Evolutionary conservation across 306 rosid species (phyloP).

Genomic region (Styphnolobium japonicum): DNA sequence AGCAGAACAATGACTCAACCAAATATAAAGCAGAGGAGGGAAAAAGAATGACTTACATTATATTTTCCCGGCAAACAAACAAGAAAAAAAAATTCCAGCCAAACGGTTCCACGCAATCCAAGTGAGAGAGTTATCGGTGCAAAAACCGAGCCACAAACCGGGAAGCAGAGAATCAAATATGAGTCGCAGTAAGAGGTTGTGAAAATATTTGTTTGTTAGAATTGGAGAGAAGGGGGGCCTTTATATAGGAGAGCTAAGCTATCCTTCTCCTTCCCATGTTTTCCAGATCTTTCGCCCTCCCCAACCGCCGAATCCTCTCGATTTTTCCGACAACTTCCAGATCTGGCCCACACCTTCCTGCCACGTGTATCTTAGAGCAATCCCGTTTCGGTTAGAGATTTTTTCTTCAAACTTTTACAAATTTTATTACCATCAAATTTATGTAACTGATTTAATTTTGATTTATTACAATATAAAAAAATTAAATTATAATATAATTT

Average conservation of each 20-base stretch:
- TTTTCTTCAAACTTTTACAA: too few relatives aligned
- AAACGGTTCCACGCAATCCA: conserved; percentile 56
- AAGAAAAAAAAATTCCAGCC: conserved; percentile 25
- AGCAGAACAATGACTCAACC: neutral
- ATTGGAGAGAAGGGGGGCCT: neutral
- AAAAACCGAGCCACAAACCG: conserved; percentile 59
- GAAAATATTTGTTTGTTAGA: neutral
- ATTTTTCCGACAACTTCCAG: too few relatives aligned
- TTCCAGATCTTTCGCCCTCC: conserved; percentile 53
- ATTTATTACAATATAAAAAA: too few relatives aligned
- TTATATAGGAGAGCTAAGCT: neutral
- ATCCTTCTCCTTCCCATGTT: neutral
- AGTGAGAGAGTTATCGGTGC: conserved; percentile 38
- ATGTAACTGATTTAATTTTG: too few relatives aligned
- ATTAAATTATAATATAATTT: too few relatives aligned
- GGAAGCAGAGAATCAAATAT: neutral
- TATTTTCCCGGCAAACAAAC: neutral
- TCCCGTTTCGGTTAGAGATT: too few relatives aligned
- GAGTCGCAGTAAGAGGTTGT: neutral
- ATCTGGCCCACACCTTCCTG: neutral
- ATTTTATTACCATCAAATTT: too few relatives aligned
- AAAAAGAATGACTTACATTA: conserved; percentile 29
- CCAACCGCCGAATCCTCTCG: conserved; percentile 24
- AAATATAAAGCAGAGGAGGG: neutral
- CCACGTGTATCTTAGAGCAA: neutral